Conservation (phyloP, 768 basidiomycete genomes). For the Collybiopsis luxurians region DNA sequence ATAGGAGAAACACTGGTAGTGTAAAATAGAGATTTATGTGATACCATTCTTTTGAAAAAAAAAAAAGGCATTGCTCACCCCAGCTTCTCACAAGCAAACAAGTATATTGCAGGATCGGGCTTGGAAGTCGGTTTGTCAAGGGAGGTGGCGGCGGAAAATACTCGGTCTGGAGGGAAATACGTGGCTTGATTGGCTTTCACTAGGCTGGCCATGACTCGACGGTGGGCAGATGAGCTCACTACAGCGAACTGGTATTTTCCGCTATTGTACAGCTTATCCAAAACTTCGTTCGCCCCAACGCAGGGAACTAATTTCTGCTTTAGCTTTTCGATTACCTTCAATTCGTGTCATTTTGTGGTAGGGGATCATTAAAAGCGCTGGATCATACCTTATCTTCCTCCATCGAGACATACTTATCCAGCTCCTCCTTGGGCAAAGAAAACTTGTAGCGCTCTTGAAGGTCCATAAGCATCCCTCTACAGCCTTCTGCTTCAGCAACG, state of each 20-base stretch:
- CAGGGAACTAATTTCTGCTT: conserved; percentile 38
- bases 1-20: conserved; percentile 11
- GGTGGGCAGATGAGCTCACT: conserved; percentile 20
- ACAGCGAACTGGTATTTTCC: conserved; percentile 18
- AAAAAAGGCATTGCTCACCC: too few species aligned
- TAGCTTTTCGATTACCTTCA: conserved; percentile 51
- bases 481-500: too few species aligned
- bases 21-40: too few species aligned
- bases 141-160: conserved; percentile 24
- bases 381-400: conserved; percentile 34
- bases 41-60: too few species aligned
- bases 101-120: conserved; percentile 23
- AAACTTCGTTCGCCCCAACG: conserved; percentile 12
- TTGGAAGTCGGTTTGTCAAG: conserved; percentile 21
- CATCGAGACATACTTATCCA: conserved; percentile 19
- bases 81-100: conserved; percentile 19
- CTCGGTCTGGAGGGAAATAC: conserved; percentile 15
- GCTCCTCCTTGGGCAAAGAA: conserved; percentile 9
- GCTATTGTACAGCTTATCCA: conserved; percentile 10
- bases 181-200: conserved; percentile 18
- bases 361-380: background rate
- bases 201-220: conserved; percentile 19
- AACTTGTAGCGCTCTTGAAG: conserved; percentile 17
- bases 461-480: conserved; percentile 14
- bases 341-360: background rate